These are phyloP conservation scores for Plasmodium cynomolgi DNA, from an alignment of 169 alveolate genomes.

Conservation along the genomic window DNA sequence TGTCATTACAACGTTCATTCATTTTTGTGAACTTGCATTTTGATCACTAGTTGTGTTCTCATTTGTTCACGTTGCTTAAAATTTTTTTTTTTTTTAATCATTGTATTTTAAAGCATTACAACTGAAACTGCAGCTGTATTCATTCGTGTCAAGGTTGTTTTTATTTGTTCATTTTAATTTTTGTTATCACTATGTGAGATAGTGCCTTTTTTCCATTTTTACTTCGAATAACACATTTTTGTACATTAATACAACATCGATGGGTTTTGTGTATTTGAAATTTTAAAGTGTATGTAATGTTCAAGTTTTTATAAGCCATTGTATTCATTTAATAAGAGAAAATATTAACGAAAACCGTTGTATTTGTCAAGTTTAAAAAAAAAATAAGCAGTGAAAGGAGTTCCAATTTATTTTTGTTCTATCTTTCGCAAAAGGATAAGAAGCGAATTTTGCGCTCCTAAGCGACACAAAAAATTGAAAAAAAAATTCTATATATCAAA, in stretches of 20 bases:
- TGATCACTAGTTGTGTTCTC: not conserved
- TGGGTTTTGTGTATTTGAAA: not conserved
- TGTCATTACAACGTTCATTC: not conserved
- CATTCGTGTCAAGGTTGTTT: not conserved
- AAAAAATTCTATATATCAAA: not conserved
- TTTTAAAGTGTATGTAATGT: not conserved
- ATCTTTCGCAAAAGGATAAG: not conserved
- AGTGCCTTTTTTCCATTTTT: not conserved
- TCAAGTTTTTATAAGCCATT: not conserved
- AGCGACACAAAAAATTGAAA: not conserved
- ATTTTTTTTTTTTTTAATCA: not conserved
- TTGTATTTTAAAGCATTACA: not conserved
- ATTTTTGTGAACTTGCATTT: not conserved
- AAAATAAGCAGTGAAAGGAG: not conserved
- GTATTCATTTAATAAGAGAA: not conserved
- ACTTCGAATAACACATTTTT: not conserved
- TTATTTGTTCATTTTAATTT: not conserved
- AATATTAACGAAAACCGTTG: not conserved
- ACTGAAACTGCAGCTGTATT: not conserved
- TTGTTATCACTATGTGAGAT: not conserved
- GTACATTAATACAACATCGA: not conserved
- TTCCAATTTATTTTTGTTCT: not conserved
- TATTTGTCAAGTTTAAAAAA: not conserved
- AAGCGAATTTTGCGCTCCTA: not conserved
- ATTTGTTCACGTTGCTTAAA: not conserved